Evolutionary conservation across 495 filamentous ascomycete species (phyloP).

Genomic region (Xylaria telfairii): DNA sequence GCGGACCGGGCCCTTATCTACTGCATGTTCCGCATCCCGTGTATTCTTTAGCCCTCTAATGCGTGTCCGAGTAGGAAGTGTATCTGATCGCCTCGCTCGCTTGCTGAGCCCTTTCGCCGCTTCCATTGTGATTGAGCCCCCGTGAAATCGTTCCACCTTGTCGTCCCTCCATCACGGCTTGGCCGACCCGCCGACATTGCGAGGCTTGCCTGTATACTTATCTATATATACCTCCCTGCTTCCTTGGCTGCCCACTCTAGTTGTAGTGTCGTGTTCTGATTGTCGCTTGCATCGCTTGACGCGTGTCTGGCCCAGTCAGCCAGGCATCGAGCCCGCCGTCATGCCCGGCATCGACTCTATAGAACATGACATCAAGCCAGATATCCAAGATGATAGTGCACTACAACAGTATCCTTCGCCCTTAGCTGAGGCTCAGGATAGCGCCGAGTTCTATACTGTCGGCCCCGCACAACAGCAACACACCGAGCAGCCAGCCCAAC

Average conservation of each 20-base stretch:
- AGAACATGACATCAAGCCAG: slow-evolving; percentile 33
- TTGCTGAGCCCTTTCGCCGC: slow-evolving; percentile 9
- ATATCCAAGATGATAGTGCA: slow-evolving; percentile 30
- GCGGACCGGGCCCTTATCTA: neutral
- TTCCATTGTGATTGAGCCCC: slow-evolving; percentile 18
- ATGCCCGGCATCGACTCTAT: slow-evolving; percentile 40
- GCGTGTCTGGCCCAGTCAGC: slow-evolving; percentile 18
- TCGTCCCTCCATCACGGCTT: slow-evolving; percentile 1
- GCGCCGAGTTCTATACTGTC: slow-evolving; percentile 22
- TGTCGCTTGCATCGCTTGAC: slow-evolving; percentile 26
- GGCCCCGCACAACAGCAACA: slow-evolving; percentile 21
- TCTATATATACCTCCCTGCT: neutral
- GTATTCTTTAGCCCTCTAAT: slow-evolving; percentile 25
- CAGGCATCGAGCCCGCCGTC: slow-evolving; percentile 25
- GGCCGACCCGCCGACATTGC: slow-evolving; percentile 12
- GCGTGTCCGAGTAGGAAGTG: slow-evolving; percentile 23
- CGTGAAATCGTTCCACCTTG: slow-evolving; percentile 13
- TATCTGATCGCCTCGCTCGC: slow-evolving; percentile 15
- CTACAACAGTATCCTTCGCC: slow-evolving; percentile 33
- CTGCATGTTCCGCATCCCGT: slow-evolving; percentile 5
- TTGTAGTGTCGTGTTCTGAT: slow-evolving; percentile 23
- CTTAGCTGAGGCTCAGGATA: slow-evolving; percentile 30
- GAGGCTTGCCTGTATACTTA: neutral
- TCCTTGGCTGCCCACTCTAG: neutral
- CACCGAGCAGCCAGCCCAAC: neutral